phyloP scores from a whole-genome alignment of 257 asterid species.

The Anisodus tanguticus region DNA sequence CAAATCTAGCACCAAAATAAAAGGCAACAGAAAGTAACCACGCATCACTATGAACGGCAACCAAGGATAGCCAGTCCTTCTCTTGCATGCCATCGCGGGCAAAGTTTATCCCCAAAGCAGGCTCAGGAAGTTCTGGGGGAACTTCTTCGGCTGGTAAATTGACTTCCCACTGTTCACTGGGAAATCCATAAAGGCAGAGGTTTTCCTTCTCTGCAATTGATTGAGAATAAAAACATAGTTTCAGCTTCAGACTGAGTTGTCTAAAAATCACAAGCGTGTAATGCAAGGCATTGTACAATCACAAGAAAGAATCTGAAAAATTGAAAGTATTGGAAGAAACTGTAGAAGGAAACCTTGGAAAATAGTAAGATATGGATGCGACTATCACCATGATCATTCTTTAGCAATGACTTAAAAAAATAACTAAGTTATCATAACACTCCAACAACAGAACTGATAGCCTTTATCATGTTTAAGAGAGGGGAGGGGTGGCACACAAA shows the following conservation, averaged over 20 bases:
- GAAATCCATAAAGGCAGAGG: slow-evolving; percentile 27
- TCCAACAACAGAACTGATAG: background rate
- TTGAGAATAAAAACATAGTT: background rate
- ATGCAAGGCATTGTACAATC: background rate
- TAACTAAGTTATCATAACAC: background rate
- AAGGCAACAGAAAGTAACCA: slow-evolving; percentile 30
- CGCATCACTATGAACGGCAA: slow-evolving; percentile 27
- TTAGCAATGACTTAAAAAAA: background rate
- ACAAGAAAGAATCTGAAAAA: background rate
- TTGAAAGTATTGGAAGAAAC: background rate
- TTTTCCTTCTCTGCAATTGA: slow-evolving; percentile 25
- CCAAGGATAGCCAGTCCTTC: slow-evolving; percentile 31
- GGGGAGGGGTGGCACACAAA: background rate
- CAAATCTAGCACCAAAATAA: slow-evolving; percentile 30
- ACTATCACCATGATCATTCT: background rate
- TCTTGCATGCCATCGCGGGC: slow-evolving; percentile 34
- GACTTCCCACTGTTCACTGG: slow-evolving; percentile 28
- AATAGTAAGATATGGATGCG: background rate
- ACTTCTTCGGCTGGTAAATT: slow-evolving; percentile 32
- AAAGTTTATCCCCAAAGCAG: slow-evolving; percentile 29
- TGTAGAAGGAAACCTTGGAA: slow-evolving; percentile 8
- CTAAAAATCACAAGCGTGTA: background rate
- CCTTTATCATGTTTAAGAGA: background rate
- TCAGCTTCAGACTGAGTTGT: background rate
- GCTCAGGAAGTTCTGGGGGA: slow-evolving; percentile 29